Percentiles rank a stretch among this genome's conserved stretches.
phyloP scores from a whole-genome alignment of 2,329 filamentous ascomycete species.

The Trichoderma endophyticum region DNA sequence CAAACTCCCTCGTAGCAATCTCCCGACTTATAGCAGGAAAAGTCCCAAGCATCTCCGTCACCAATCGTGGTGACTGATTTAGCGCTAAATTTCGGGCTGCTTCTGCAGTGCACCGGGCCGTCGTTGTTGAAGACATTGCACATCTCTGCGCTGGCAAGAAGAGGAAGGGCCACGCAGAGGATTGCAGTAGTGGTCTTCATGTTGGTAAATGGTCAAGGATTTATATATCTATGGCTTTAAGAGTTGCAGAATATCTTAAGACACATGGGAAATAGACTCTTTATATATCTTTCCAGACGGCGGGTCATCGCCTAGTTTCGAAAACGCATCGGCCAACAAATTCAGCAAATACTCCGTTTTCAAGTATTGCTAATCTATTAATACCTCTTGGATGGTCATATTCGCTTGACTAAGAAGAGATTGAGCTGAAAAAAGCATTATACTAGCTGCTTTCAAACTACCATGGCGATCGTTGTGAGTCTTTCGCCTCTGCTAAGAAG shows the following conservation, averaged over 20 bases:
- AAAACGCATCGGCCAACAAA: no score
- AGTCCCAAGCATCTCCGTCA: constrained; percentile 2
- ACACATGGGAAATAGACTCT: background rate
- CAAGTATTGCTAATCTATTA: background rate
- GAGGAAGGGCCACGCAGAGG: background rate
- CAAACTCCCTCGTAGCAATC: constrained; percentile 4
- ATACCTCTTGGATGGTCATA: background rate
- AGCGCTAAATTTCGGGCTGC: background rate
- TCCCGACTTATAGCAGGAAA: constrained; percentile 9
- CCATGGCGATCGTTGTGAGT: background rate
- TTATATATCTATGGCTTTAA: background rate
- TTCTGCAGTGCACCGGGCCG: constrained; percentile 2
- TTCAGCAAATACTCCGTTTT: background rate
- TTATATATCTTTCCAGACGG: background rate
- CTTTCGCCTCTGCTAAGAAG: background rate
- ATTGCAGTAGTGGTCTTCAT: background rate
- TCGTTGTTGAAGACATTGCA: constrained; percentile 8
- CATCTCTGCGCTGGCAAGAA: background rate
- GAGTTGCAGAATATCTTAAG: background rate
- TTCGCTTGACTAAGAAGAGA: background rate
- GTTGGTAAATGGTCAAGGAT: background rate
- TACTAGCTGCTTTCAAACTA: background rate
- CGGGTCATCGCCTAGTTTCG: background rate
- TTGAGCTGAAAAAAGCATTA: background rate
- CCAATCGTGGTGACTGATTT: constrained; percentile 4